These are phyloP conservation scores for Delonix regia DNA, from an alignment of 306 rosid species.

Conservation along the genomic window DNA sequence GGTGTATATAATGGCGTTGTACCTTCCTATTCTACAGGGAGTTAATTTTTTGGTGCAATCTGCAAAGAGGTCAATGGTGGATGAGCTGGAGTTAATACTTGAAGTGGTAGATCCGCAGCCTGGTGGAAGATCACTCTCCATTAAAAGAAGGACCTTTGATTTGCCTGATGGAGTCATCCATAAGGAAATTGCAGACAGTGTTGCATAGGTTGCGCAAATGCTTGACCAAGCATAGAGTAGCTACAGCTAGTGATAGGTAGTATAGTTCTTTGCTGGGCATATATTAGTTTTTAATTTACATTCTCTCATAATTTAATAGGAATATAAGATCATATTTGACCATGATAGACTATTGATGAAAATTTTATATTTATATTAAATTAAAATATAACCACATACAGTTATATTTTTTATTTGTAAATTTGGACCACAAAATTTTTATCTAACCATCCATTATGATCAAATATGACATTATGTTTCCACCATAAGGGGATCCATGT, in stretches of 20 bases:
- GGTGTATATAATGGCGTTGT: not conserved
- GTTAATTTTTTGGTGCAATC: slow-evolving; percentile 71
- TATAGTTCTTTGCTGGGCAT: too few species aligned
- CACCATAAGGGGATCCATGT: too few species aligned
- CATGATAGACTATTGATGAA: too few species aligned
- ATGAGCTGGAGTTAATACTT: slow-evolving; percentile 94
- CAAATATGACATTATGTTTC: too few species aligned
- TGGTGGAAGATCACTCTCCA: slow-evolving; percentile 60
- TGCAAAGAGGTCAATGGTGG: slow-evolving; percentile 82
- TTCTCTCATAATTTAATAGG: too few species aligned
- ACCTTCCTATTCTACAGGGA: slow-evolving; percentile 50
- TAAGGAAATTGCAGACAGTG: slow-evolving; percentile 87
- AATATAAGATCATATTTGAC: too few species aligned
- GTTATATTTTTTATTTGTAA: too few species aligned
- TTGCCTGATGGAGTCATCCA: slow-evolving; percentile 78
- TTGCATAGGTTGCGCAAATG: slow-evolving; percentile 80
- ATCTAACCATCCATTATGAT: too few species aligned
- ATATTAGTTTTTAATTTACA: too few species aligned
- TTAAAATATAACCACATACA: too few species aligned
- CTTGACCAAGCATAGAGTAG: slow-evolving; percentile 66
- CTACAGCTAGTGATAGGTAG: slow-evolving; percentile 13
- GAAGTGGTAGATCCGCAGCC: slow-evolving; percentile 93
- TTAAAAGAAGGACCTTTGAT: slow-evolving; percentile 81
- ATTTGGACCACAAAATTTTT: too few species aligned
- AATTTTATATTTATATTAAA: too few species aligned